Evolutionary conservation across 345 rosid genomes (phyloP), one percentile per base, ranked within the genome.

Genomic region (Camelina neglecta): DNA sequence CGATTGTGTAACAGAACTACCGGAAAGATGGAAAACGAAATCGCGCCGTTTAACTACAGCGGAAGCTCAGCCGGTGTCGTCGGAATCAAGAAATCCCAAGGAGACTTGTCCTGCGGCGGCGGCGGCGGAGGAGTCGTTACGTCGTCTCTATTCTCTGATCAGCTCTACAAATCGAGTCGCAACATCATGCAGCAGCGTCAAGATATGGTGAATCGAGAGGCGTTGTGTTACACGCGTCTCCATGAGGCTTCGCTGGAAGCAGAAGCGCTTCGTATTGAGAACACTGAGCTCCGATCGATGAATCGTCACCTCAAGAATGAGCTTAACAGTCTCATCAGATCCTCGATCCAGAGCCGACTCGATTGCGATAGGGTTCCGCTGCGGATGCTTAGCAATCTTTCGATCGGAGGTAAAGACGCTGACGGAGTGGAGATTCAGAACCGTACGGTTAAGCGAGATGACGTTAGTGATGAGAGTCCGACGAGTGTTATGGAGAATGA

Each of bases 141-240:
- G 24, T 59, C 49, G 71, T 79, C 29, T 69, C 81, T 73, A 76
- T 85, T 60, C 49, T 81, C 65, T 23, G 88, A 36, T 71, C 84
- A n/a, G 29, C 44, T 82, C 88, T 26, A 69, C 88, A 13, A 75
- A 75, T 72, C 81, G 39, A 39, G 24, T 78, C 76, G 73, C 85
- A 78, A 63, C 74, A 47, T 78, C 65, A 73, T 63, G 83, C 56
- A 81, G 65, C 80, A 90, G 79, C 83, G 86, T 48, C 94, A 86
- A 66, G 86, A 87, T 67, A 88, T 89, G 53, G 80, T 80, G 57
- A 87, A 92, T 55, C 88, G 86, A 49, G 83, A 86, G 73, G 92
- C 88, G 76, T 87, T 92, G 79, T 90, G 94, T 58, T 77, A 83
- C 76, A 63, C 88, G 53, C 92, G 91, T 9, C 89, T 92, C 66